Conservation (phyloP, 768 basidiomycete species). For the Leucocoprinus leucothites region DNA sequence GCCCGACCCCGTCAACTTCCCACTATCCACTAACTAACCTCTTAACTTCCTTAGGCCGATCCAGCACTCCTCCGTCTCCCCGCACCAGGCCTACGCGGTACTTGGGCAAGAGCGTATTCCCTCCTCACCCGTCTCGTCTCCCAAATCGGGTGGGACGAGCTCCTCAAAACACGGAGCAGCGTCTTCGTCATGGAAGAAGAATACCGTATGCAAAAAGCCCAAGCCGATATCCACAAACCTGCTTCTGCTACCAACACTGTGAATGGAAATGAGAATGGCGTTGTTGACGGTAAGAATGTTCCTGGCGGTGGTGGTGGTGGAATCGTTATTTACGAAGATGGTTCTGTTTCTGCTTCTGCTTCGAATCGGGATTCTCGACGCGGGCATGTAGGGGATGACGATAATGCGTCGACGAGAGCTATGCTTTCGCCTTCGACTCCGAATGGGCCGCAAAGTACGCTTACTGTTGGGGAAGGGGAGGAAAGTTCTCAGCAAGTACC, state of each 20-base stretch:
- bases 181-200: constrained; percentile 99
- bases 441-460: not conserved
- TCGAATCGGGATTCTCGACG: no score
- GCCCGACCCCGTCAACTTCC: no score
- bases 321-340: constrained; percentile 63
- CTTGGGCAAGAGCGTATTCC: constrained; percentile 92
- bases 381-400: constrained; percentile 34
- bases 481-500: constrained; percentile 27
- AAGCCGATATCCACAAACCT: constrained; percentile 60
- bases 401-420: constrained; percentile 69
- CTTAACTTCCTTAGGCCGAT: constrained; percentile 65
- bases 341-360: constrained; percentile 43
- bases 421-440: constrained; percentile 44
- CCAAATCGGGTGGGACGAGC: constrained; percentile 98
- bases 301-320: constrained; percentile 27
- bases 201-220: constrained; percentile 94
- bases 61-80: constrained; percentile 92
- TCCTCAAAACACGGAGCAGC: constrained; percentile 87
- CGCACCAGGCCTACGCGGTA: constrained; percentile 90
- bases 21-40: not conserved
- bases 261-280: constrained; percentile 17
- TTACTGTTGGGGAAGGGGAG: constrained; percentile 10
- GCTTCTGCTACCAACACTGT: constrained; percentile 17
- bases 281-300: not conserved
- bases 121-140: constrained; percentile 89